phyloP scores from a whole-genome alignment of 2,329 filamentous ascomycete genomes.

The Neonectria neomacrospora region DNA sequence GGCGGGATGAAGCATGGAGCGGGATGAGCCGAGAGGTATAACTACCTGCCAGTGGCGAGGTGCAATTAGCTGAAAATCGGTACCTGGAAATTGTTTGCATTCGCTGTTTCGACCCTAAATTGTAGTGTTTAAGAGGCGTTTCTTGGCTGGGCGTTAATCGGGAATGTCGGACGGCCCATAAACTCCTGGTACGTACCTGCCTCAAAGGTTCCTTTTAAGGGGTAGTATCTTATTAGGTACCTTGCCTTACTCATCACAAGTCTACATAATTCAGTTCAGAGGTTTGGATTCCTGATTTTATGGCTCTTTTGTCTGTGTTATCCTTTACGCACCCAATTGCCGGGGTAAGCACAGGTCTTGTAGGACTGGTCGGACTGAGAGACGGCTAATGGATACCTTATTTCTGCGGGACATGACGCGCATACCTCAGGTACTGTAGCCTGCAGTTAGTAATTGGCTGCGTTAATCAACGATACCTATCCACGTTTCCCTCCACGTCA shows the following conservation, averaged over 20 bases:
- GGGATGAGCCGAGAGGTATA: not conserved
- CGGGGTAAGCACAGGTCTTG: not conserved
- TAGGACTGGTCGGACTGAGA: not conserved
- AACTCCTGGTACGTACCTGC: not conserved
- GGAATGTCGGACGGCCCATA: not conserved
- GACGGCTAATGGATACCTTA: conserved; percentile 1
- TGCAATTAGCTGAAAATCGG: not conserved
- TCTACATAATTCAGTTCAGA: not conserved
- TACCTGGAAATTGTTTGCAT: not conserved
- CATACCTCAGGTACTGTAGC: conserved; percentile 1
- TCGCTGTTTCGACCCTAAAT: not conserved
- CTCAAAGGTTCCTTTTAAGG: not conserved
- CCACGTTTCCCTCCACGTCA: conserved; percentile 17
- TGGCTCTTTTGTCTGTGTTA: not conserved
- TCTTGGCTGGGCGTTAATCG: not conserved
- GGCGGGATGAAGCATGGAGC: not conserved
- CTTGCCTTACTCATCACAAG: not conserved
- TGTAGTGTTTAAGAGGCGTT: not conserved
- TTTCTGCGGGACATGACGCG: conserved; percentile 8
- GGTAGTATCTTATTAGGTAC: not conserved
- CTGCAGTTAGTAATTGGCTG: not conserved
- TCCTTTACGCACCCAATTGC: not conserved
- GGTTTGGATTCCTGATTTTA: not conserved
- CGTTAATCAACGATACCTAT: not conserved
- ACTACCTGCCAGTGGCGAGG: not conserved